phyloP scores from a whole-genome alignment of 495 filamentous ascomycete species.

The Penicillium subrubescens region DNA sequence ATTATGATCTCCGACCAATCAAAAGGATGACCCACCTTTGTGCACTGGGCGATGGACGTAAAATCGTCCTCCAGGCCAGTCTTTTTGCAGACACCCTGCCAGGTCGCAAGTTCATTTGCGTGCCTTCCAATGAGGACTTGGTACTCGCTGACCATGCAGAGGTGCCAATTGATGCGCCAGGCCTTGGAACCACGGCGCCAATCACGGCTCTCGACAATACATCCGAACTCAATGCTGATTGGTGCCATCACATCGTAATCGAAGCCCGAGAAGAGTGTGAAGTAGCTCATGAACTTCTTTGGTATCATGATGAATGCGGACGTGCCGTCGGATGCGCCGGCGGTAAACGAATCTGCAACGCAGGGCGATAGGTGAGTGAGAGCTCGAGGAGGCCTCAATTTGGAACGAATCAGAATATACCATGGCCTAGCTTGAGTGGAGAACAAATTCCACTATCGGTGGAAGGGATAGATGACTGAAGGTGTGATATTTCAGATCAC shows the following conservation, averaged over 20 bases:
- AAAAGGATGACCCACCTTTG: slow-evolving; percentile 31
- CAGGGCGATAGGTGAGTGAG: background rate
- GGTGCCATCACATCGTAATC: background rate
- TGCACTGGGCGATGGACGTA: slow-evolving; percentile 42
- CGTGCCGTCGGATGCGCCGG: background rate
- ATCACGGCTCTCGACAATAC: slow-evolving; percentile 12
- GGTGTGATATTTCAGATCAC: too few species aligned
- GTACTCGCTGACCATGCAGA: slow-evolving; percentile 27
- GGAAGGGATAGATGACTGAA: too few species aligned
- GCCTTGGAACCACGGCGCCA: slow-evolving; percentile 27
- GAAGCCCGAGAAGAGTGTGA: background rate
- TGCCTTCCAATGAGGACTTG: slow-evolving; percentile 21
- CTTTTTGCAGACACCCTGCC: slow-evolving; percentile 37
- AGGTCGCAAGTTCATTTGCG: slow-evolving; percentile 20
- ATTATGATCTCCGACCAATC: background rate
- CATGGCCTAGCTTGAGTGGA: background rate
- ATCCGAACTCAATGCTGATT: slow-evolving; percentile 26
- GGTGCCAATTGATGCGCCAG: slow-evolving; percentile 25
- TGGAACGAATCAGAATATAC: background rate
- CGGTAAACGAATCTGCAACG: background rate
- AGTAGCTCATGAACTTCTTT: background rate
- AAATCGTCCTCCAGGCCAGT: slow-evolving; percentile 26
- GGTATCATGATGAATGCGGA: background rate
- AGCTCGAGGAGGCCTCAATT: background rate
- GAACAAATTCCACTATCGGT: background rate